Evolutionary conservation across 2,329 filamentous ascomycete species (phyloP).

Genomic region (Ceratocystis colombiana): DNA sequence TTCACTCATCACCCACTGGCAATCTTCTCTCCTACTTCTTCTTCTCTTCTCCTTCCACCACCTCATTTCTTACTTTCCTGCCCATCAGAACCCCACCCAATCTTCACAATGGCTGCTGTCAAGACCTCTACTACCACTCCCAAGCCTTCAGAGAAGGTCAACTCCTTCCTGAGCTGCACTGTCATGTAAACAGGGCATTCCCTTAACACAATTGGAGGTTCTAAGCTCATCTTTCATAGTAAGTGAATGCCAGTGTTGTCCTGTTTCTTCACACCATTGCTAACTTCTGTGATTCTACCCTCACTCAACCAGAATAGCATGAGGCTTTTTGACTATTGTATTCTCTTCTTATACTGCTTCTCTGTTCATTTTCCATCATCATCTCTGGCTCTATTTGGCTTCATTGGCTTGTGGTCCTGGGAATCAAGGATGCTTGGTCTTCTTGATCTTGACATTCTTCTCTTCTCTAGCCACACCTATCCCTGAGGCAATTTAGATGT

Average conservation of each 20-base stretch:
- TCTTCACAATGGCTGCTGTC: slow-evolving; percentile 23
- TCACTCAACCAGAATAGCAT: background rate
- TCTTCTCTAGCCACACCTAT: background rate
- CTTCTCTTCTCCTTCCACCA: no score
- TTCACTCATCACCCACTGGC: slow-evolving; percentile 17
- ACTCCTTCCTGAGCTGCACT: background rate
- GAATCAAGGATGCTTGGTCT: slow-evolving; percentile 2
- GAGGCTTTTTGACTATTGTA: background rate
- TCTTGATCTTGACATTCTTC: background rate
- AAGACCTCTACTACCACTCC: slow-evolving; percentile 15
- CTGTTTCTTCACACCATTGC: background rate
- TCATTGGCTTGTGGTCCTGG: background rate
- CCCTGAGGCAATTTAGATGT: background rate
- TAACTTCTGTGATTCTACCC: background rate
- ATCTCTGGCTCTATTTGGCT: background rate
- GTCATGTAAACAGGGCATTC: background rate
- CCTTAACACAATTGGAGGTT: background rate
- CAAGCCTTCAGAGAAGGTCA: slow-evolving; percentile 2
- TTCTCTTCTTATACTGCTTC: slow-evolving; percentile 5
- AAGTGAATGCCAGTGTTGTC: background rate
- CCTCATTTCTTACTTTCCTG: background rate
- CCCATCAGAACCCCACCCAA: background rate
- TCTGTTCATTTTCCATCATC: background rate
- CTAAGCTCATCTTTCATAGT: background rate
- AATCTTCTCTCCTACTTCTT: background rate